A percentile compares a stretch with the other conserved stretches of the same genome.
Evolutionary conservation across 2,329 filamentous ascomycete genomes (phyloP).

Genomic region (Xylaria digitata): DNA sequence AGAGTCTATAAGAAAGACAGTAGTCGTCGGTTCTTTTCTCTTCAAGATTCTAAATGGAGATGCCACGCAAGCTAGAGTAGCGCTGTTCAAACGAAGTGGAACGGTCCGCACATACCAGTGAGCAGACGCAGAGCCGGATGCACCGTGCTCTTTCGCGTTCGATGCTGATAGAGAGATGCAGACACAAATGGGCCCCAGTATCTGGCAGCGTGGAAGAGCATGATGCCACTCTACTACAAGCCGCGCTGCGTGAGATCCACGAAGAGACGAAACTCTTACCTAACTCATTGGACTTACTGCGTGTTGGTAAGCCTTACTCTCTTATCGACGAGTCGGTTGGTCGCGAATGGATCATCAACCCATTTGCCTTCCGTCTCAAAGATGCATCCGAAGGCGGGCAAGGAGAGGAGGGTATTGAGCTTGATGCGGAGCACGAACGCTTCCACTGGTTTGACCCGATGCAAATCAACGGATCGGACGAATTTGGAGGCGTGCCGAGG

Average conservation of each 20-base stretch:
- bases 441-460: conserved; percentile 69
- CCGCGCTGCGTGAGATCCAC: conserved; percentile 70
- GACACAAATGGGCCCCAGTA: conserved; percentile 69
- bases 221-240: conserved; percentile 64
- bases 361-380: conserved; percentile 69
- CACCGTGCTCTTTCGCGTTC: neutral
- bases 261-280: conserved; percentile 70
- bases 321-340: conserved; percentile 65
- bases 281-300: conserved; percentile 61
- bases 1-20: conserved; percentile 49
- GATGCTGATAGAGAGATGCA: conserved; percentile 40
- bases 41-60: conserved; percentile 57
- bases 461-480: conserved; percentile 58
- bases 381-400: conserved; percentile 50
- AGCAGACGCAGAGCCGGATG: conserved; percentile 38
- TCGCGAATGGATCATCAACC: conserved; percentile 71
- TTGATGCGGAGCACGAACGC: conserved; percentile 72
- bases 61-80: conserved; percentile 59
- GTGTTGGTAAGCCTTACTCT: conserved; percentile 68
- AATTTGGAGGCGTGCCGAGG: conserved; percentile 65
- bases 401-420: conserved; percentile 60
- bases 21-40: conserved; percentile 64
- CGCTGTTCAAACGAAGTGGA: conserved; percentile 70
- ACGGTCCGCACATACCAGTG: conserved; percentile 71
- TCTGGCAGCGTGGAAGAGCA: conserved; percentile 68